These are phyloP conservation scores for Ormosia emarginata DNA, from an alignment of 306 rosid species.

Conservation along the genomic window DNA sequence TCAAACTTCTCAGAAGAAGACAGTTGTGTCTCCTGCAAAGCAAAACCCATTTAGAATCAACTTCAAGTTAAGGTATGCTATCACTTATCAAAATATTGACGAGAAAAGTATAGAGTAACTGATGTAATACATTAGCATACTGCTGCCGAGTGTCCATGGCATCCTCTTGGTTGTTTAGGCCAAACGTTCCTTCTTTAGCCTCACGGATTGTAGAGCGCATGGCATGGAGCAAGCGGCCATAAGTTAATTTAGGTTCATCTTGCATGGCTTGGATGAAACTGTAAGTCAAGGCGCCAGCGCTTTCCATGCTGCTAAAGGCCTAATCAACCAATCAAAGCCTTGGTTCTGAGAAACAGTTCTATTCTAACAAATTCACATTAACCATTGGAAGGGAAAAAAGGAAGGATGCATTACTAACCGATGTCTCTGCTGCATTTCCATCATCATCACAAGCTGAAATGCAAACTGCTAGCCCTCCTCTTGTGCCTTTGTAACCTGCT, in stretches of 20 bases:
- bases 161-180: slow-evolving; percentile 2
- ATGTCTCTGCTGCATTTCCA: slow-evolving; percentile 44
- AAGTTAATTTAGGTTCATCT: slow-evolving; percentile 41
- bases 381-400: background rate
- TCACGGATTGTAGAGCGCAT: slow-evolving; percentile 49
- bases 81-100: background rate
- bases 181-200: slow-evolving; percentile 36
- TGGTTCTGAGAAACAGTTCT: background rate
- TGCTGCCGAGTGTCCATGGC: slow-evolving; percentile 18
- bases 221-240: slow-evolving; percentile 42
- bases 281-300: slow-evolving; percentile 63
- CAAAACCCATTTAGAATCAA: slow-evolving; percentile 22
- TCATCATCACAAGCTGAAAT: slow-evolving; percentile 51
- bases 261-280: slow-evolving; percentile 61
- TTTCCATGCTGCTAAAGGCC: slow-evolving; percentile 44
- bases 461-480: slow-evolving; percentile 49
- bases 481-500: slow-evolving; percentile 46
- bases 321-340: slow-evolving; percentile 10
- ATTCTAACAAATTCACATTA: background rate
- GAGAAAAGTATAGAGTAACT: background rate
- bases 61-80: background rate
- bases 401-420: slow-evolving; percentile 32
- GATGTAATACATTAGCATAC: slow-evolving; percentile 32
- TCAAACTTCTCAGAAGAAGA: slow-evolving; percentile 46
- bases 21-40: slow-evolving; percentile 61